Evolutionary conservation across 2,329 filamentous ascomycete species (phyloP), one percentile per base, ranked within the genome.

Genomic region (Pseudogymnoascus sp.): DNA sequence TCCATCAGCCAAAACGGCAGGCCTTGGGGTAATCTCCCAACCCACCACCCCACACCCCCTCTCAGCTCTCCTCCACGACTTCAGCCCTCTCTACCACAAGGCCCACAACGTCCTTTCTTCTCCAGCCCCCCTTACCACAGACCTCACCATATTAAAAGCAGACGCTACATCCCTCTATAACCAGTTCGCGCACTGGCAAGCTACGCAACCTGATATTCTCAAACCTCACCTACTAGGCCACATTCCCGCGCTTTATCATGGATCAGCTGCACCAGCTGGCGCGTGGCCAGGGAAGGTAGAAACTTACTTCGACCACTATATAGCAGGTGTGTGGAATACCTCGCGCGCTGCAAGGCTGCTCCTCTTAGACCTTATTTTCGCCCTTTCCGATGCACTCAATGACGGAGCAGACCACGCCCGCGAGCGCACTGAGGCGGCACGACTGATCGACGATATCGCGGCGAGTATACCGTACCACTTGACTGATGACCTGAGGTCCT

Each of bases 231-330:
- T 28, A 42, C 53, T 63, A 3, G 64, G 63, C n/a, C n/a, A 62
- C n/a, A 61, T 66, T n/a, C 16, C 31, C 28, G 34, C 16, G 8
- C 3, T 16, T 21, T 23, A 14, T 9, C 3, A 49, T 21, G 25
- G 46, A 25, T 23, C 37, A 3, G 18, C 36, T 23, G 9, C 40
- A 2, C 9, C 31, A 63, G 80, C 80, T 3, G 82, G 84, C 64
- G 80, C 82, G 0, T 86, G 80, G 67, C 83, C 84, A 0, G 83
- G 84, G 2, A 77, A 80, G 5, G 78, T 86, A 37, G 83, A 86
- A 68, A 75, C 80, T 1, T 86, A 86, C 69, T 75, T 76, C 49
- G 82, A 86, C 69, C 75, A 84, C 53, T 85, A 80, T 77, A 80
- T 84, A 42, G 79, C 79, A 18, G 81, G 78, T 65, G 76, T 84